These are phyloP conservation scores for Biscogniauxia sp. DNA, from an alignment of 2,329 filamentous ascomycete species.

Conservation along the genomic window DNA sequence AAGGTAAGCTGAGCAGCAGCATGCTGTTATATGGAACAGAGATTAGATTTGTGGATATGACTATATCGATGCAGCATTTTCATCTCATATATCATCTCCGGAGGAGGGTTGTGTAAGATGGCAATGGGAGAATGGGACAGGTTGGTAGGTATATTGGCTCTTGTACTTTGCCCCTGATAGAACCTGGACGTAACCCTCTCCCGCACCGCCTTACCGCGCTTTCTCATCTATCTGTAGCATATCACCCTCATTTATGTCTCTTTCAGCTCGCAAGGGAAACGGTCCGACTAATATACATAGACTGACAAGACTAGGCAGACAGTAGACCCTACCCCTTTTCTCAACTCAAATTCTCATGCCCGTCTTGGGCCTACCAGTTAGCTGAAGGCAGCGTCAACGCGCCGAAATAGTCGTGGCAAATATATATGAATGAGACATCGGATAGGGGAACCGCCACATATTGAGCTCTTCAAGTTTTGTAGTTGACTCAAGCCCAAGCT, in stretches of 20 bases:
- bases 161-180: background rate
- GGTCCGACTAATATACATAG: background rate
- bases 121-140: background rate
- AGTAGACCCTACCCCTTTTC: background rate
- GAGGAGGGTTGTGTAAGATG: background rate
- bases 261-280: background rate
- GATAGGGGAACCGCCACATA: background rate
- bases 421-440: background rate
- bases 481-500: background rate
- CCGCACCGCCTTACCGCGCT: background rate
- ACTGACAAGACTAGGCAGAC: background rate
- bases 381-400: background rate
- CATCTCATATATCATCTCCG: background rate
- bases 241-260: background rate
- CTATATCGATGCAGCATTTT: background rate
- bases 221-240: background rate
- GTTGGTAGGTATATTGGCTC: background rate
- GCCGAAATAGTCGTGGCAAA: background rate
- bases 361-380: too few relatives aligned
- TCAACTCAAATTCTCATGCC: background rate
- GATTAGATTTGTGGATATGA: background rate
- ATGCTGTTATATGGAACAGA: background rate
- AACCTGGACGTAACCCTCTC: background rate
- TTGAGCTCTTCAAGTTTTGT: background rate
- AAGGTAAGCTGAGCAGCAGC: background rate